Evolutionary conservation across 805 yeast species (phyloP).

Genomic region (Metschnikowia chrysomelidarum): DNA sequence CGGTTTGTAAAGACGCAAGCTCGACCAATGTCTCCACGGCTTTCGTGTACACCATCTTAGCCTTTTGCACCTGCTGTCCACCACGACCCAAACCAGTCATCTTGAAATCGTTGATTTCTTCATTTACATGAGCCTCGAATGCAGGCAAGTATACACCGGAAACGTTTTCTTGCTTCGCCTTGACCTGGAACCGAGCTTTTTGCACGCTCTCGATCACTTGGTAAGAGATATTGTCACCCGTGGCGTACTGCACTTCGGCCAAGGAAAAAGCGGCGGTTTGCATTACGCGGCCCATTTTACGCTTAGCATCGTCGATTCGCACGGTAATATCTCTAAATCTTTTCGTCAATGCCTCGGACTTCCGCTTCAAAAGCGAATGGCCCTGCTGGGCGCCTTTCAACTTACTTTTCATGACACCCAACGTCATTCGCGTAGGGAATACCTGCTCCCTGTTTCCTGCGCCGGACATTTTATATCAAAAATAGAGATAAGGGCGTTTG

Average conservation of each 20-base stretch:
- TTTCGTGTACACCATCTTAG: conserved; percentile 87
- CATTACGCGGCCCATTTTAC: conserved; percentile 98
- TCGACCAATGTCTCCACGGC: conserved; percentile 98
- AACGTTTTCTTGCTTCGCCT: conserved; percentile 92
- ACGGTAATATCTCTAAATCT: conserved; percentile 94
- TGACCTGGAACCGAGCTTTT: conserved; percentile 84
- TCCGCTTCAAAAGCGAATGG: conserved; percentile 87
- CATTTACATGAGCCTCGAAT: conserved; percentile 81
- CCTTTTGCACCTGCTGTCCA: conserved; percentile 96
- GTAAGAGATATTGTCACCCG: conserved; percentile 92
- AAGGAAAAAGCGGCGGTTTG: conserved; percentile 96
- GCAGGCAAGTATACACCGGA: conserved; percentile 94
- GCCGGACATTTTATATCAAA: conserved; percentile 53
- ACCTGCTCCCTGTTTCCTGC: conserved; percentile 89
- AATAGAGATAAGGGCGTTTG: too few relatives aligned
- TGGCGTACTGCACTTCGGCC: conserved; percentile 96
- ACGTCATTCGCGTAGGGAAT: conserved; percentile 96
- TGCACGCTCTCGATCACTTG: conserved; percentile 95
- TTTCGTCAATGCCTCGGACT: conserved; percentile 95
- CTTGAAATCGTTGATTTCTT: conserved; percentile 87
- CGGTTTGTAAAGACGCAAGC: conserved; percentile 93
- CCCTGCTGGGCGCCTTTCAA: conserved; percentile 98
- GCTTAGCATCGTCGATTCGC: conserved; percentile 90
- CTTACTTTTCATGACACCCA: conserved; percentile 91
- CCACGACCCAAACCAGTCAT: conserved; percentile 97